Evolutionary conservation across 2,329 filamentous ascomycete genomes (phyloP).

Genomic region (Fusarium sp.): DNA sequence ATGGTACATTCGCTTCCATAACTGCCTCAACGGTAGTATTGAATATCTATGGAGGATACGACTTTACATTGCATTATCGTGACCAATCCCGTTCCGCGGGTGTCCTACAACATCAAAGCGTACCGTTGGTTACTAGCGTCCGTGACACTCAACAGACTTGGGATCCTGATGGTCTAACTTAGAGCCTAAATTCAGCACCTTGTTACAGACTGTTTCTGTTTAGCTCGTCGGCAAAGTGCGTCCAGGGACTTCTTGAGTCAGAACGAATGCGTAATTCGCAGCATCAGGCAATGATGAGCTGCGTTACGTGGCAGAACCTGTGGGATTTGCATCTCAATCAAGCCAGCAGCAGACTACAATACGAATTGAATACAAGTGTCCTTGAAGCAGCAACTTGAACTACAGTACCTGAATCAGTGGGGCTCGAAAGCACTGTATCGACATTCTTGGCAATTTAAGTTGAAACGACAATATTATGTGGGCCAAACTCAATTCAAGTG

Average conservation of each 20-base stretch:
- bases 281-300: conserved; percentile 14
- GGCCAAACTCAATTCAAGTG: not conserved
- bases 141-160: conserved; percentile 3
- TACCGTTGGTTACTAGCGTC: conserved; percentile 37
- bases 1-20: not conserved
- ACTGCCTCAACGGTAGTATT: conserved; percentile 8
- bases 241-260: not conserved
- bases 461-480: conserved; percentile 26
- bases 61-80: not conserved
- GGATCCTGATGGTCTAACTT: conserved; percentile 19
- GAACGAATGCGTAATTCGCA: conserved; percentile 8
- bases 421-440: conserved; percentile 3
- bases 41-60: not conserved
- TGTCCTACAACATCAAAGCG: conserved; percentile 30
- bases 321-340: not conserved
- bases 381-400: not conserved
- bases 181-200: conserved; percentile 11
- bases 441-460: conserved; percentile 23
- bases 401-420: conserved; percentile 27
- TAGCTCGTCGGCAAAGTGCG: not conserved
- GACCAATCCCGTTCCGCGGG: conserved; percentile 35
- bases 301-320: conserved; percentile 8
- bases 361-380: not conserved
- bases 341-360: not conserved
- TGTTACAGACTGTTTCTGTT: not conserved